Percentiles rank a stretch among this genome's conserved stretches.
phyloP scores from a whole-genome alignment of 805 yeast genomes.

The Naumovozyma castellii region DNA sequence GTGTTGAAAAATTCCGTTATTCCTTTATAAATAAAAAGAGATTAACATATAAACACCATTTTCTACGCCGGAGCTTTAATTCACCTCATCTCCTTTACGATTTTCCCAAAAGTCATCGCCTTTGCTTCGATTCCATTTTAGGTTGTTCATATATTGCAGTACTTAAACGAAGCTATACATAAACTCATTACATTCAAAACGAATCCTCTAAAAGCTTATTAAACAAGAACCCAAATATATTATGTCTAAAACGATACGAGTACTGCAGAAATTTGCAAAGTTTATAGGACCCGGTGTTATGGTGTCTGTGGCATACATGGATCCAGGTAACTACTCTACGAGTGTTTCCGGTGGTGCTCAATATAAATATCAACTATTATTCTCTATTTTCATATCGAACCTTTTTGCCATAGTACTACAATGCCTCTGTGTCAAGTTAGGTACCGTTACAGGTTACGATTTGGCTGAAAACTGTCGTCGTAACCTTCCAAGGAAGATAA shows the following conservation, averaged over 20 bases:
- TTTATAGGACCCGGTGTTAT: conserved; percentile 90
- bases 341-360: conserved; percentile 89
- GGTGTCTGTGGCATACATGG: conserved; percentile 96
- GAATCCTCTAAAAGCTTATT: too few species aligned
- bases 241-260: not conserved
- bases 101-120: too few species aligned
- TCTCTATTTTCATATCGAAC: conserved; percentile 74
- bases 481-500: conserved; percentile 55
- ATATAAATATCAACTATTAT: conserved; percentile 65
- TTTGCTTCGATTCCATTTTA: too few species aligned
- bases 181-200: too few species aligned
- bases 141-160: too few species aligned
- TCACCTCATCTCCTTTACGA: too few species aligned
- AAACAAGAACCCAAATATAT: too few species aligned
- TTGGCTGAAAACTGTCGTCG: conserved; percentile 79
- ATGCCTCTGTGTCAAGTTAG: conserved; percentile 77
- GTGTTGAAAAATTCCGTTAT: too few species aligned
- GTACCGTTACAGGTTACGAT: conserved; percentile 89
- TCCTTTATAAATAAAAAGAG: too few species aligned
- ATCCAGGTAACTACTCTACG: conserved; percentile 94
- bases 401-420: conserved; percentile 81
- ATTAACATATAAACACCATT: too few species aligned
- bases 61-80: too few species aligned
- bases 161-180: too few species aligned
- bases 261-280: conserved; percentile 39